phyloP scores from a whole-genome alignment of 2,329 filamentous ascomycete genomes.

The Verruconis gallopava region DNA sequence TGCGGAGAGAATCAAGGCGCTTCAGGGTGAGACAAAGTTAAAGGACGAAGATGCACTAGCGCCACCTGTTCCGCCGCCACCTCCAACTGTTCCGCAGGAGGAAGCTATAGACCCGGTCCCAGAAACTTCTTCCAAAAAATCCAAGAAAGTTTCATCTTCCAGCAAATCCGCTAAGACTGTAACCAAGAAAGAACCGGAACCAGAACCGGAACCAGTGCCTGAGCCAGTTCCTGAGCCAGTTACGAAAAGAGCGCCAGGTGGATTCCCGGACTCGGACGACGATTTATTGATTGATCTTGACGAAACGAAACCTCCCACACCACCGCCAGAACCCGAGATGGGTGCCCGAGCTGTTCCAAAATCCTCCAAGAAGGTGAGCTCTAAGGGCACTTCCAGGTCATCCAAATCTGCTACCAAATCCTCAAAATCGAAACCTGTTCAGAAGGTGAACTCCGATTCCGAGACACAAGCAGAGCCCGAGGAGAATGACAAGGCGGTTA shows the following conservation, averaged over 20 bases:
- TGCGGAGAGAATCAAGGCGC: slow-evolving; percentile 37
- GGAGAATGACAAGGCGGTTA: slow-evolving; percentile 9
- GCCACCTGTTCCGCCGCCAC: slow-evolving; percentile 23
- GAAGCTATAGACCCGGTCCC: not conserved
- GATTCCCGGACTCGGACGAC: slow-evolving; percentile 6
- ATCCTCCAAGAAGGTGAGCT: slow-evolving; percentile 1
- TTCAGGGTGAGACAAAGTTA: slow-evolving; percentile 27
- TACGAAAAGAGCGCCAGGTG: slow-evolving; percentile 3
- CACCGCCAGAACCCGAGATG: slow-evolving; percentile 7
- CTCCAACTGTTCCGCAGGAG: slow-evolving; percentile 13
- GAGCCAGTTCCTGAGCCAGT: slow-evolving; percentile 4
- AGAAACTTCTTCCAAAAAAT: slow-evolving; percentile 5
- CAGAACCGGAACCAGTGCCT: slow-evolving; percentile 8
- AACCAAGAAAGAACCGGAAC: slow-evolving; percentile 20
- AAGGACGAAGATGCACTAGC: slow-evolving; percentile 21
- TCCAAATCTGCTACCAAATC: slow-evolving; percentile 6
- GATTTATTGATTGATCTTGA: slow-evolving; percentile 6
- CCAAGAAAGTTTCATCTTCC: slow-evolving; percentile 17
- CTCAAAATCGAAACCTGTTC: not conserved
- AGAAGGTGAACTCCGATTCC: slow-evolving; percentile 5
- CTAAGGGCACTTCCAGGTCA: slow-evolving; percentile 7
- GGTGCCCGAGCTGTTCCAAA: slow-evolving; percentile 4
- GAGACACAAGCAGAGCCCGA: slow-evolving; percentile 7
- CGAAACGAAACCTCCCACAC: slow-evolving; percentile 1
- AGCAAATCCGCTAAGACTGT: slow-evolving; percentile 10